Base-by-base conservation (phyloP, 2,329 filamentous ascomycete species). In the Acephala macrosclerotiorum region DNA sequence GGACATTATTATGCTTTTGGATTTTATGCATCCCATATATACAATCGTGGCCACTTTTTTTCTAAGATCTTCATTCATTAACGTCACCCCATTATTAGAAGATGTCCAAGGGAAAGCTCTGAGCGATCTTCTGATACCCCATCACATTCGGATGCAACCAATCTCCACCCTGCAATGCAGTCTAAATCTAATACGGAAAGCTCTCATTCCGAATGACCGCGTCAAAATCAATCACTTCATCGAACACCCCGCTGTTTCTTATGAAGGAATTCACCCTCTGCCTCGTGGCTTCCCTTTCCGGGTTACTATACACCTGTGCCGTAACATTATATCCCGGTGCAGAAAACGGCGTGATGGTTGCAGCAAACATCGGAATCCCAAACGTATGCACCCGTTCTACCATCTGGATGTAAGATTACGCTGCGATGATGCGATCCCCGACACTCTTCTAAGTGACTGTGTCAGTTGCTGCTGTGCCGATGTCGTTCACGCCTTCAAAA, bases 401-500 rank as follows among this genome's bases (percentile, higher is more conserved):
- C 36, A 91, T 88, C 69, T 89, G 85, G 63, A 80, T 77, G 72
- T 86, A n/a, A n/a, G n/a, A n/a, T n/a, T n/a, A 91, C 0, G 86
- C 86, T n/a, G 79, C 79, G 40, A 87, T 84, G 2, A 91, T 77
- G 2, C 77, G 72, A 60, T 83, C 81, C 16, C 82, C 85, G 11
- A 89, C 78, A 3, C 75, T 72, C 2, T 76, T 75, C 71, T 90
- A 88, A 0, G 82, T 80, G 0, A 74, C 76, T 0, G 77, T 56
- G 25, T 84, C 83, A 0, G 82, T 71, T 1, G 78, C 77, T 0
- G 81, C 83, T 1, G 76, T 79, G 3, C 89, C 89, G 63, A 92
- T 90, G 72, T 91, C 89, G 72, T 91, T 91, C 33, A 91, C 87
- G 22, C 89, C 89, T 75, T 90, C 87, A 74, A 90, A 91, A 42